phyloP scores from a whole-genome alignment of 331 rosid species.

The Phaseolus coccineus region DNA sequence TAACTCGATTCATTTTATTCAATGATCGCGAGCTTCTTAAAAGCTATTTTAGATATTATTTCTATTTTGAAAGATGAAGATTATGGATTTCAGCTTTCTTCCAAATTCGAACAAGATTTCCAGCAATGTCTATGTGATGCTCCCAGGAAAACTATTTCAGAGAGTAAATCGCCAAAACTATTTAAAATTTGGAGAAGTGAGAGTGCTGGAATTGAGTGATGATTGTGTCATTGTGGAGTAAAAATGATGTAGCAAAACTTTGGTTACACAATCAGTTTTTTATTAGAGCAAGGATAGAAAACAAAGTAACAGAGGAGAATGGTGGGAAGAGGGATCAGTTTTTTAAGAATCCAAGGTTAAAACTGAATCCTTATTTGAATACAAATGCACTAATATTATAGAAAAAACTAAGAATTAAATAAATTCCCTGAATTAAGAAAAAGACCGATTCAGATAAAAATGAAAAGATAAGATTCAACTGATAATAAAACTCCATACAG shows the following conservation, averaged over 20 bases:
- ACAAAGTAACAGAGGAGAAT: constrained; percentile 14
- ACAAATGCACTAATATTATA: background rate
- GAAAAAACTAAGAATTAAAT: background rate
- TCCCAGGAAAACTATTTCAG: background rate
- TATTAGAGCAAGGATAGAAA: background rate
- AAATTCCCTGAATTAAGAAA: background rate
- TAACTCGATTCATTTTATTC: constrained; percentile 18
- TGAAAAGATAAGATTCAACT: background rate
- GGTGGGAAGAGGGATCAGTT: background rate
- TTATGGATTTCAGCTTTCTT: constrained; percentile 25
- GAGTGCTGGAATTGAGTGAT: background rate
- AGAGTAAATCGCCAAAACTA: background rate
- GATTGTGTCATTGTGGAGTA: background rate
- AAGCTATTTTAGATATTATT: constrained; percentile 8
- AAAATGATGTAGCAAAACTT: constrained; percentile 18
- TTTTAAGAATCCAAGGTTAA: background rate
- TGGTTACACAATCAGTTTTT: background rate
- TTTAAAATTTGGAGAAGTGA: background rate
- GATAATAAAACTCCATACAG: no score
- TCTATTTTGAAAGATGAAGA: background rate
- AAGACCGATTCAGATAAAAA: background rate
- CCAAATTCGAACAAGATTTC: background rate
- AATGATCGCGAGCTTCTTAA: background rate
- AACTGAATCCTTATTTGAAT: constrained; percentile 3
- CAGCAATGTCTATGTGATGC: background rate